Conservation (phyloP, 805 yeast species). For the Schizosaccharomyces octosporus region DNA sequence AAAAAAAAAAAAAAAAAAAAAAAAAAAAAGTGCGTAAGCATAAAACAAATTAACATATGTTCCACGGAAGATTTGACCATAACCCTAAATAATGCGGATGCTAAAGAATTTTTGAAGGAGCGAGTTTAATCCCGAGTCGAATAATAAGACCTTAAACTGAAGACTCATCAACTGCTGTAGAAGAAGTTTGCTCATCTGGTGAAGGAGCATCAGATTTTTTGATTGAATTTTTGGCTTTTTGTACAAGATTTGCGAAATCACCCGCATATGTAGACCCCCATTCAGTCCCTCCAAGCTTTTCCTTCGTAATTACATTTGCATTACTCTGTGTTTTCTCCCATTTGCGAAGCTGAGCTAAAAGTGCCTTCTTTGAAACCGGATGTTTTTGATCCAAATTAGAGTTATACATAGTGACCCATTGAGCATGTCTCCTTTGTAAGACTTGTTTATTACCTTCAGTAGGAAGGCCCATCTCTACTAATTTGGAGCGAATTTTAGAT, state of each 20-base stretch:
- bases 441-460: conserved; percentile 36
- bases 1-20: no score
- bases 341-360: conserved; percentile 30
- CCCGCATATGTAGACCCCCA: conserved; percentile 9
- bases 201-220: no score
- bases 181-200: no score
- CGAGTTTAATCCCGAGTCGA: no score
- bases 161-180: no score
- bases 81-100: no score
- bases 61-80: no score
- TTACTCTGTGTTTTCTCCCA: conserved; percentile 31
- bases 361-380: conserved; percentile 32
- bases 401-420: conserved; percentile 55
- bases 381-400: conserved; percentile 50
- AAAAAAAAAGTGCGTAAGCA: no score
- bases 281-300: background rate
- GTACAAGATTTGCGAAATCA: conserved; percentile 10
- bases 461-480: conserved; percentile 30
- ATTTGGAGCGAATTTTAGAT: conserved; percentile 34
- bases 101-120: no score
- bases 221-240: conserved; percentile 6
- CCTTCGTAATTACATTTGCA: background rate
- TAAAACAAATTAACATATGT: no score
- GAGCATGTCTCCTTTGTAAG: conserved; percentile 47
- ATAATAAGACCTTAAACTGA: no score